Base-by-base conservation (phyloP, 2,329 filamentous ascomycete genomes). In the Lachnellula cervina region DNA sequence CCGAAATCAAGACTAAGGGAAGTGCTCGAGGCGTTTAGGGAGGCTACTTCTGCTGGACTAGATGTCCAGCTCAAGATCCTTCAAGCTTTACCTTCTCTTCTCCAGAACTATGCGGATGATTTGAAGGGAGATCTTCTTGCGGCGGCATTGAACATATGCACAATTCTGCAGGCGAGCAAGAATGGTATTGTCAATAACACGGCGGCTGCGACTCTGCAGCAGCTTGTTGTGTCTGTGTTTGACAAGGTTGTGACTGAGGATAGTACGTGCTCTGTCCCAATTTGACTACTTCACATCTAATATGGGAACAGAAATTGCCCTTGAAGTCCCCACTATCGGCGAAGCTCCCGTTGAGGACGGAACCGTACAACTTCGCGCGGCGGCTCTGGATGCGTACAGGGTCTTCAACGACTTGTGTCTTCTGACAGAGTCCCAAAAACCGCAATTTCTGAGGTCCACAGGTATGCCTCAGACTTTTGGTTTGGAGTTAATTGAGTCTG, bases 61-160 rank as follows among this genome's bases (percentile, higher is more conserved):
- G 94, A 99, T 73, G 88, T 97, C 2, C 94, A 99, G 69, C 82
- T 99, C 63, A 97, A 97, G 72, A 94, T 97, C 51, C 76, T 99
- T 14, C 94, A 99, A 71, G 90, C 91, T 1, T 74, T 99, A 16
- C 94, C 94, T 4, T 90, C 91, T 1, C 73, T 99, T 37, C 74
- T 97, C 23, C 92, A 97, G 64, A 96, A 96, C 66, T 97, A 97
- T 72, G 84, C 89, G 0, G 79, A 81, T 37, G 88, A 96, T 55
- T 76, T 99, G 38, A 85, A 87, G 57, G 90, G 89, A 2, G 88
- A 93, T 57, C 76, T 96, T 35, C 79, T 99, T 40, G 88, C 90
- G 28, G 90, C 84, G 9, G 84, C 89, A 0, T 74, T 99, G 62
- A 92, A 96, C 69, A 90, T 96, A 69, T 97, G 94, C 73, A 94